Base-by-base conservation (phyloP, 768 basidiomycete genomes). In the Panaeolus papilionaceus region DNA sequence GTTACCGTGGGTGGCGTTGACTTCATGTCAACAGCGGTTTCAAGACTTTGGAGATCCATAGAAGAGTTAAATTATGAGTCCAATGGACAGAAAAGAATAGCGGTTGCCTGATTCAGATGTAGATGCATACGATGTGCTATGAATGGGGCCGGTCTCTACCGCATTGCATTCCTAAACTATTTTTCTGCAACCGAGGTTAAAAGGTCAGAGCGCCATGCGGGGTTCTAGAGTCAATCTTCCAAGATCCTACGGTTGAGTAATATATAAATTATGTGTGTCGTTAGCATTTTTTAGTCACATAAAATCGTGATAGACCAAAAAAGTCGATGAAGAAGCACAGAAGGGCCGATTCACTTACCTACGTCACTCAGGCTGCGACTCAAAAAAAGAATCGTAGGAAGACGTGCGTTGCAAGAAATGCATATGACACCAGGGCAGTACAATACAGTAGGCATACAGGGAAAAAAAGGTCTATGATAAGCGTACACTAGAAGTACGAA, bases 1-100 rank as follows among this genome's bases (percentile, higher is more conserved):
- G 54, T 58, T 58, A 58, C 28, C 54, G 54, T 58, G 54, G 54
- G 54, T 58, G 54, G 54, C 54, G 26, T 58, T 10, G 54, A 49
- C 54, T 37, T 28, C 28, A 58, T 28, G 54, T 33, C 54, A 58
- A 10, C 49, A 26, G 28, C 54, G 4, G 54, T 37, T 58, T 58
- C 54, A 58, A 33, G 26, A 16, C 54, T 37, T 12, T 33, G 11
- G 11, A 28, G 26, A 28, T 28, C 16, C 54, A 28, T 11, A 58
- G 12, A 58, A 33, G 14, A n/a, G 49, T 58, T 28, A 16, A 26
- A 33, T 37, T 28, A 28, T 33, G 54, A 28, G 54, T 8, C 2
- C 14, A 28, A 14, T 4, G 3, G 26, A 16, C 4, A 4, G 6
- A 58, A 58, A 16, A 14, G 26, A 28, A 16, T 33, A 6, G 6